Conservation (phyloP, 2,329 filamentous ascomycete species). For the Phyllosticta citribraziliensis region DNA sequence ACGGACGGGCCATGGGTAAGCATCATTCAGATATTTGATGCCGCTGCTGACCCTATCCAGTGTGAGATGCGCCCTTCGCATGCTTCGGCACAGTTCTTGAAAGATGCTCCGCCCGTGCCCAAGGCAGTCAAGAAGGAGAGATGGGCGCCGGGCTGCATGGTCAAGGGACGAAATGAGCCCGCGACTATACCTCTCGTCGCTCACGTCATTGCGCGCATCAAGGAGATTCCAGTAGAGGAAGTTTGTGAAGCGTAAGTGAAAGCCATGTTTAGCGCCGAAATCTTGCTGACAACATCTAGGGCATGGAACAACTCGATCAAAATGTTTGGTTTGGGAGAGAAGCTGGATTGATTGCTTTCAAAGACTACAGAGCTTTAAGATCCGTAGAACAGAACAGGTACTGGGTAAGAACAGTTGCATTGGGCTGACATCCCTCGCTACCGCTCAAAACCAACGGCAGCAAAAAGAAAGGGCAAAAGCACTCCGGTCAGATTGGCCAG, state of each 20-base stretch:
- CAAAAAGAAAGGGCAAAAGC: no score
- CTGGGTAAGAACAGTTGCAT: no score
- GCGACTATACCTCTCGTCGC: conserved; percentile 79
- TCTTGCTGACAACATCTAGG: conserved; percentile 11
- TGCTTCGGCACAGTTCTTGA: conserved; percentile 66
- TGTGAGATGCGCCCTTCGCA: conserved; percentile 51
- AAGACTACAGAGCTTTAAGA: no score
- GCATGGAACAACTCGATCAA: conserved; percentile 31
- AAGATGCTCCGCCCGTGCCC: conserved; percentile 60
- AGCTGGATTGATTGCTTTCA: neutral
- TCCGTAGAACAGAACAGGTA: no score
- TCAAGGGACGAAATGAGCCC: conserved; percentile 92
- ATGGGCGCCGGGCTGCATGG: conserved; percentile 76
- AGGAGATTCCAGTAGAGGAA: conserved; percentile 67
- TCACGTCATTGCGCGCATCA: conserved; percentile 79
- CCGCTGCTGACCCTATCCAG: neutral
- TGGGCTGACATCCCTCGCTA: no score
- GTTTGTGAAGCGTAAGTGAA: conserved; percentile 64
- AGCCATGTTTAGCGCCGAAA: neutral
- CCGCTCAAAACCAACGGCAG: no score
- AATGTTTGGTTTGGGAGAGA: conserved; percentile 30
- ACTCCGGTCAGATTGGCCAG: no score
- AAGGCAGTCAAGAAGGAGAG: conserved; percentile 94
- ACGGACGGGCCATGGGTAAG: conserved; percentile 83
- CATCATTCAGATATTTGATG: neutral